Percentiles rank a stretch among this genome's conserved stretches.
Evolutionary conservation across 805 yeast genomes (phyloP).

Genomic region (Yarrowia alimentaria): DNA sequence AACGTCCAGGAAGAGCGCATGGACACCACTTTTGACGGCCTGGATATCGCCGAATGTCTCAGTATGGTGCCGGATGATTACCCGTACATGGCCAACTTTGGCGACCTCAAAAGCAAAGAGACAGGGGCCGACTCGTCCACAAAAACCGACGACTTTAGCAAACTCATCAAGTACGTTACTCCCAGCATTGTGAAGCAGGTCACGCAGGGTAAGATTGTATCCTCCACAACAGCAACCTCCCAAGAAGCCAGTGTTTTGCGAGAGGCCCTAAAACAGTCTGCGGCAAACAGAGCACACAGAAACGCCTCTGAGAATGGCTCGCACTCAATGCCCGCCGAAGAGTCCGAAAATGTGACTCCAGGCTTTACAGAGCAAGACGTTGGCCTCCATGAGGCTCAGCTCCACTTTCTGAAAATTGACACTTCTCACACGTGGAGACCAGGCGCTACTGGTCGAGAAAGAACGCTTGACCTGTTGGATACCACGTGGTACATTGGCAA

Average conservation of each 20-base stretch:
- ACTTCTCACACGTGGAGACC: constrained; percentile 40
- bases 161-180: no score
- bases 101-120: no score
- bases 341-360: constrained; percentile 1
- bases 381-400: constrained; percentile 11
- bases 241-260: no score
- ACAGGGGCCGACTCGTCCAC: no score
- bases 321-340: no score
- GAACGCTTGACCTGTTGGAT: constrained; percentile 56
- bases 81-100: constrained; percentile 46
- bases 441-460: constrained; percentile 42
- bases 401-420: constrained; percentile 38
- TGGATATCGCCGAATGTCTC: constrained; percentile 39
- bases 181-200: no score
- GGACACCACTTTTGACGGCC: constrained; percentile 35
- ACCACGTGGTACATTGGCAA: constrained; percentile 56
- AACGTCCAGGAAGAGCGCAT: constrained; percentile 40
- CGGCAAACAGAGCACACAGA: no score
- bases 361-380: constrained; percentile 1
- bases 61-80: constrained; percentile 40
- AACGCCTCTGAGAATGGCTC: no score
- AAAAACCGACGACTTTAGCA: no score
- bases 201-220: no score
- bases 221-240: no score
- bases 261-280: no score